Base-by-base conservation (phyloP, 2,329 filamentous ascomycete genomes). In the Cercospora zeae-maydis region DNA sequence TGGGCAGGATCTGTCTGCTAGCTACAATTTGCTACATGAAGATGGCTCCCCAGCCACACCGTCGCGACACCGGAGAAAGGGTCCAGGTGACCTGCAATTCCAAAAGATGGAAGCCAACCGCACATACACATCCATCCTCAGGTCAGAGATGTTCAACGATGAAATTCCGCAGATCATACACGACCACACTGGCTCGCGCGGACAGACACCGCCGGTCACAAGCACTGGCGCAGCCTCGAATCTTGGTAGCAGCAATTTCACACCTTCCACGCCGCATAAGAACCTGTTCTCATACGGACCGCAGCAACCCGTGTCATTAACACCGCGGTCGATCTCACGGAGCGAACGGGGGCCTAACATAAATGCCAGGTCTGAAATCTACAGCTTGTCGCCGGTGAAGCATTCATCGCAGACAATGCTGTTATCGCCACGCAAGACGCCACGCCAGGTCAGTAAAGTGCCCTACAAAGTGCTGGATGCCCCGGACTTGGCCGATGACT, bases 381-480 rank as follows among this genome's bases (percentile, higher is more conserved):
- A 99, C 79, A 98, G 92, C 74, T 77, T 98, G 37, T 98, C 95
- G 0, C 95, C 95, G 0, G 93, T 99, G 67, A 89, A 95, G 58
- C 91, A 93, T 70, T 91, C 90, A 61, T 97, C 92, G 71, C 95
- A 98, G 73, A 90, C 92, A 63, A 96, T 99, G 84, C 85, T 99
- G 0, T 83, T 98, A 13, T 96, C 91, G 59, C 93, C 93, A 2
- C 85, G 93, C 66, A 91, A 95, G 71, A 91, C 95, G 67, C 92
- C 93, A 1, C 84, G 95, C 68, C 89, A 91, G 31, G 92, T 99
- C 19, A 93, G 91, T 77, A 98, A 98, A 76, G 93, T 98, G 0
- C 95, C 95, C 0, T 99, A 96, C 78, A 99, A 99, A 77, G 95
- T 99, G 1, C 82, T 99, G 9, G 95, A 99, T 79, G 95, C 95